Percentiles rank a stretch among this genome's conserved stretches.
Evolutionary conservation across 805 yeast species (phyloP).

Genomic region (Metschnikowia borealis): DNA sequence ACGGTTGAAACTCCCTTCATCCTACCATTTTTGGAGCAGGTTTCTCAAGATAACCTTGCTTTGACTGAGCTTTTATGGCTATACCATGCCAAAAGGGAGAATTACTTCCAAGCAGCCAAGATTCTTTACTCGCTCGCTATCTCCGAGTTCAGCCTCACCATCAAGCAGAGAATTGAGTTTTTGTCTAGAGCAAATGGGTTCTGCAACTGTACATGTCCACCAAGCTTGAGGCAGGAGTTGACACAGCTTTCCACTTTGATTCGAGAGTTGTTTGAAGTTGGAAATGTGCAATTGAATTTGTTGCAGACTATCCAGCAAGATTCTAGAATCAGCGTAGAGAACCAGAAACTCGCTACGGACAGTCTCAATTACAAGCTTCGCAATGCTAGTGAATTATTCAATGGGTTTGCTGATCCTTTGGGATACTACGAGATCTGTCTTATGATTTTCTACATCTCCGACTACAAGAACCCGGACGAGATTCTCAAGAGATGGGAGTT

Average conservation of each 20-base stretch:
- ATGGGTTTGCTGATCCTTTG: conserved; percentile 81
- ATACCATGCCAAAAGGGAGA: conserved; percentile 78
- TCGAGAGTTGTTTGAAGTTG: conserved; percentile 79
- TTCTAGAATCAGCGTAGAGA: conserved; percentile 43
- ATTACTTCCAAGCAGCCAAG: conserved; percentile 79
- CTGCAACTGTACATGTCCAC: conserved; percentile 80
- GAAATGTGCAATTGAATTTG: conserved; percentile 75
- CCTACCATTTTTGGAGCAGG: conserved; percentile 69
- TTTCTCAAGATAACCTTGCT: conserved; percentile 57
- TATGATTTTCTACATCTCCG: conserved; percentile 75
- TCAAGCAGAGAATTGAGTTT: conserved; percentile 78
- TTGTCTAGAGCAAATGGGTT: conserved; percentile 90
- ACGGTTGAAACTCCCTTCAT: conserved; percentile 80
- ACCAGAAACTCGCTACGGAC: conserved; percentile 47
- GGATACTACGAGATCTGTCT: conserved; percentile 83
- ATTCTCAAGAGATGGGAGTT: conserved; percentile 77
- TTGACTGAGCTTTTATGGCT: conserved; percentile 85
- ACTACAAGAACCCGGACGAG: conserved; percentile 79
- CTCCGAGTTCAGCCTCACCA: conserved; percentile 63
- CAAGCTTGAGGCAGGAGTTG: conserved; percentile 71
- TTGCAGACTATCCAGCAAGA: conserved; percentile 48
- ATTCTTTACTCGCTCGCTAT: conserved; percentile 66
- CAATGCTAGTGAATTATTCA: conserved; percentile 74
- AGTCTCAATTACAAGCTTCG: conserved; percentile 62
- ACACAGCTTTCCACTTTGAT: conserved; percentile 64